Evolutionary conservation across 805 yeast genomes (phyloP).

Genomic region (Candida orba): DNA sequence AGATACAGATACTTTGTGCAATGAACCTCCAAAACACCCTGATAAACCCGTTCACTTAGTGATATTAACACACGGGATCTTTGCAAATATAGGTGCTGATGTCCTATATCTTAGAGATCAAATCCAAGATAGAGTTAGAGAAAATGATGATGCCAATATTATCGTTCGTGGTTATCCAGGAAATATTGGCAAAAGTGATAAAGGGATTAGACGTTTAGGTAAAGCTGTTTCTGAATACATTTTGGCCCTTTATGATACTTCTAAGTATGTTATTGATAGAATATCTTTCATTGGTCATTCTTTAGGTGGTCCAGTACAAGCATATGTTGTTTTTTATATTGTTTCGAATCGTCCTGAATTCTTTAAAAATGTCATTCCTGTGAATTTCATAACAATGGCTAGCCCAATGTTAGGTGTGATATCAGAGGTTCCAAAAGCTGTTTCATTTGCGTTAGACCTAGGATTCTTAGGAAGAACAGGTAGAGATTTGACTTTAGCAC

Average conservation of each 20-base stretch:
- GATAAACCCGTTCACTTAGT: slow-evolving; percentile 71
- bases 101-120: slow-evolving; percentile 81
- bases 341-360: slow-evolving; percentile 54
- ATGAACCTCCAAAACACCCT: slow-evolving; percentile 46
- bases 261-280: slow-evolving; percentile 38
- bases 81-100: slow-evolving; percentile 85
- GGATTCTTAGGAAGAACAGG: slow-evolving; percentile 94
- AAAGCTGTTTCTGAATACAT: slow-evolving; percentile 71
- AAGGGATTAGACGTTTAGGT: slow-evolving; percentile 83
- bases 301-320: slow-evolving; percentile 85
- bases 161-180: slow-evolving; percentile 78
- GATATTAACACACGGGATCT: slow-evolving; percentile 84
- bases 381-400: slow-evolving; percentile 77
- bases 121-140: slow-evolving; percentile 40
- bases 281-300: slow-evolving; percentile 92
- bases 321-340: slow-evolving; percentile 83
- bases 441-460: slow-evolving; percentile 74
- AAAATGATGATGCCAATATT: slow-evolving; percentile 35
- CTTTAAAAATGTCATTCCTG: slow-evolving; percentile 59
- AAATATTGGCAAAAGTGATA: slow-evolving; percentile 81
- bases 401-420: slow-evolving; percentile 85
- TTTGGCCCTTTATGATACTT: slow-evolving; percentile 35
- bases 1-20: slow-evolving; percentile 73
- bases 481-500: slow-evolving; percentile 70
- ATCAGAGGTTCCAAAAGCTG: slow-evolving; percentile 80